A percentile compares a stretch with the other conserved stretches of the same genome.
Evolutionary conservation across 495 filamentous ascomycete genomes (phyloP).

Genomic region (Aspergillus avenaceus): DNA sequence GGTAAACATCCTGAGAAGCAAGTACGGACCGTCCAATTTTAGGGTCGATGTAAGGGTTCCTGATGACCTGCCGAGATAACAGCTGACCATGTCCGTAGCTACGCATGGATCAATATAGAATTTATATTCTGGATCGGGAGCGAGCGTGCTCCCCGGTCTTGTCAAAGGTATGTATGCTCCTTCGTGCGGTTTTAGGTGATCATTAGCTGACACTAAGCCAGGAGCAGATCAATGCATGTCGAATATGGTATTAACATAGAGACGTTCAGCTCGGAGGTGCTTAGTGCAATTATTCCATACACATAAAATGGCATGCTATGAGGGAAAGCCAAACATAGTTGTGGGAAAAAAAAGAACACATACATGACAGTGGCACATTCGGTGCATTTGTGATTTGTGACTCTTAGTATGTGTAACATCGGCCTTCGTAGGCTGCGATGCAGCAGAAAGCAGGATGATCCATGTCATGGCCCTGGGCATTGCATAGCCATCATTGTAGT

Average conservation of each 20-base stretch:
- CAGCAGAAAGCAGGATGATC: no score
- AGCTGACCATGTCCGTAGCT: background rate
- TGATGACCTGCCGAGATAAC: background rate
- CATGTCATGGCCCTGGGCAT: no score
- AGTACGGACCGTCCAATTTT: conserved; percentile 9
- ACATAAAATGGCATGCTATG: no score
- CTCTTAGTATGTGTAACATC: no score
- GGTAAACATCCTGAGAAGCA: background rate
- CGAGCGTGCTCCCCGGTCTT: background rate
- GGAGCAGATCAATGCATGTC: conserved; percentile 7
- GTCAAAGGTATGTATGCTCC: conserved; percentile 3
- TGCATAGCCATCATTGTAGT: no score
- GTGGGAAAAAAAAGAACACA: no score
- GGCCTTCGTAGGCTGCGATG: no score
- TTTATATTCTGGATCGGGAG: conserved; percentile 6
- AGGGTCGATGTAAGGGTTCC: conserved; percentile 2
- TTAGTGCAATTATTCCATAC: no score
- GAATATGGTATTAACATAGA: background rate
- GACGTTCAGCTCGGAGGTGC: no score
- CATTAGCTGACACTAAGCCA: background rate
- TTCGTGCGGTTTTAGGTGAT: background rate
- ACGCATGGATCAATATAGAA: conserved; percentile 6
- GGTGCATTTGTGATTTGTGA: no score
- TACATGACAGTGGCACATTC: no score
- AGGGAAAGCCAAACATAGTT: no score